Evolutionary conservation across 345 rosid species (phyloP).

Genomic region (Hibiscus trionum): DNA sequence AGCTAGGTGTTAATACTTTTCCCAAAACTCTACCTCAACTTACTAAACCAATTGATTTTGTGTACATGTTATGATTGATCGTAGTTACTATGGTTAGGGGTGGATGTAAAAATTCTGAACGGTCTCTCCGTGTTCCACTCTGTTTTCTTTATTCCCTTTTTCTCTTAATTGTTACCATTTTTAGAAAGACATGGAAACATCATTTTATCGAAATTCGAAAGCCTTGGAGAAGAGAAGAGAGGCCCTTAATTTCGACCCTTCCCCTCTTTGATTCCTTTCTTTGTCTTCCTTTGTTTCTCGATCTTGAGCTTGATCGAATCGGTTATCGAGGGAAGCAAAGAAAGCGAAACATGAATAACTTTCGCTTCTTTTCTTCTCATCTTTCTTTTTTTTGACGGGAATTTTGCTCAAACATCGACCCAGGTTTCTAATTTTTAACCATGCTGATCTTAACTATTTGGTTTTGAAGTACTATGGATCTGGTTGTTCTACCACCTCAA

Average conservation of each 20-base stretch:
- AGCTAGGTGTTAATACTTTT: no score
- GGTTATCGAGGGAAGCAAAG: neutral
- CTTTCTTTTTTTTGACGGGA: neutral
- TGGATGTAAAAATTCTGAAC: neutral
- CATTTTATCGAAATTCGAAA: neutral
- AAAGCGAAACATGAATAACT: neutral
- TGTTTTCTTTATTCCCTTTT: neutral
- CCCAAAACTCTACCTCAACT: no score
- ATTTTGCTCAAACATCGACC: neutral
- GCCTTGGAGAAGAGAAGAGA: neutral
- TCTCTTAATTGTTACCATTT: neutral
- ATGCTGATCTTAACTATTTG: conserved; percentile 43
- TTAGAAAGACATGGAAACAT: neutral
- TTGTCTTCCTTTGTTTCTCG: conserved; percentile 9
- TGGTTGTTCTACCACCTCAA: conserved; percentile 33
- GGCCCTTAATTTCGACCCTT: neutral
- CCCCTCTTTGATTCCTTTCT: conserved; percentile 1
- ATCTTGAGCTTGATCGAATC: conserved; percentile 8
- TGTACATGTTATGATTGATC: no score
- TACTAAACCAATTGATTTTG: no score
- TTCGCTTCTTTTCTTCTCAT: neutral
- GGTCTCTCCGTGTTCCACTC: neutral
- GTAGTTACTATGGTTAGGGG: no score
- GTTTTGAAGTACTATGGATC: conserved; percentile 56
- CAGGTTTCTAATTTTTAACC: conserved; percentile 13